Evolutionary conservation across 2,329 filamentous ascomycete genomes (phyloP).

Genomic region (Corinectria fuckeliana): DNA sequence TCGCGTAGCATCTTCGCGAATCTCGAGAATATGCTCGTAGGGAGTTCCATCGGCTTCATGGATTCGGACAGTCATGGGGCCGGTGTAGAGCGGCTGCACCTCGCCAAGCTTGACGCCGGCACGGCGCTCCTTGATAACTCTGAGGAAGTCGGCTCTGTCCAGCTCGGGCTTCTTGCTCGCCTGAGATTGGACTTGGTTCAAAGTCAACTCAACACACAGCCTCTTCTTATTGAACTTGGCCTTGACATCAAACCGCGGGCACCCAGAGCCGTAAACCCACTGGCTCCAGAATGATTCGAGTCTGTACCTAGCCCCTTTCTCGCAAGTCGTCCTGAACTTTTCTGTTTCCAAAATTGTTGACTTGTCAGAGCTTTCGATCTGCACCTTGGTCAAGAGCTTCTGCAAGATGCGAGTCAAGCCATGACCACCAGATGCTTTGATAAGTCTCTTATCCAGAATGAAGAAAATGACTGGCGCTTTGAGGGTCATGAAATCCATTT

Average conservation of each 20-base stretch:
- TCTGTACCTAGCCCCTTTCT: conserved; percentile 85
- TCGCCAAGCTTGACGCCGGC: conserved; percentile 72
- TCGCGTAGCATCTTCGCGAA: conserved; percentile 83
- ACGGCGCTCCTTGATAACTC: conserved; percentile 81
- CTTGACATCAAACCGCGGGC: conserved; percentile 83
- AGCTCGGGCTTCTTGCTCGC: conserved; percentile 54
- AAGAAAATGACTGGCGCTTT: conserved; percentile 93
- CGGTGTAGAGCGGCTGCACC: conserved; percentile 83
- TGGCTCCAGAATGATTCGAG: conserved; percentile 92
- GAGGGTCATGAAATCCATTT: conserved; percentile 86
- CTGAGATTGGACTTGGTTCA: conserved; percentile 75
- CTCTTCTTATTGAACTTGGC: conserved; percentile 98
- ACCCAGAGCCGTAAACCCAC: conserved; percentile 89
- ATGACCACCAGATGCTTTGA: conserved; percentile 81
- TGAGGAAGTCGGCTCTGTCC: conserved; percentile 78
- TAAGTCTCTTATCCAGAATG: conserved; percentile 88
- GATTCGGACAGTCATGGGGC: conserved; percentile 96
- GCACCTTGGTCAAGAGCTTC: conserved; percentile 84
- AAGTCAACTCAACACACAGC: conserved; percentile 88
- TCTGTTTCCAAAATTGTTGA: conserved; percentile 78
- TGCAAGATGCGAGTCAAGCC: conserved; percentile 87
- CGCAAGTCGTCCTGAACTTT: conserved; percentile 81
- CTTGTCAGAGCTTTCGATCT: conserved; percentile 64
- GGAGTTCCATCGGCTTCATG: conserved; percentile 98
- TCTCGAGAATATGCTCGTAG: conserved; percentile 97